Percentiles rank a stretch among this genome's conserved stretches.
phyloP scores from a whole-genome alignment of 768 basidiomycete species.

The Cubamyces lactineus region DNA sequence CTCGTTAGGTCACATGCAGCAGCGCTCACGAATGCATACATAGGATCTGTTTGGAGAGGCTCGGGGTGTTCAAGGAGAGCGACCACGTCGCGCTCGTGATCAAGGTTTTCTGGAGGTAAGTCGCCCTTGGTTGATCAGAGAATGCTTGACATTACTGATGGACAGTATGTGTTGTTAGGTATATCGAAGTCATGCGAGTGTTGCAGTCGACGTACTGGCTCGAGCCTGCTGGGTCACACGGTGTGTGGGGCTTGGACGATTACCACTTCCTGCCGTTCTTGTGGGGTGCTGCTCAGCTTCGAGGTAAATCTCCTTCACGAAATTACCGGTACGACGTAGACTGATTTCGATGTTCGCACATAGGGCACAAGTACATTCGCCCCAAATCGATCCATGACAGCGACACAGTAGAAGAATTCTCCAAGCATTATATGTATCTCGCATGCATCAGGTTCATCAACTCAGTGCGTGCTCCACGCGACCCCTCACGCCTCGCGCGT shows the following conservation, averaged over 20 bases:
- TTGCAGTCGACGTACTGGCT: slow-evolving; percentile 96
- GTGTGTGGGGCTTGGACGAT: slow-evolving; percentile 96
- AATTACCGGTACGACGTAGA: not conserved
- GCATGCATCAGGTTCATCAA: slow-evolving; percentile 96
- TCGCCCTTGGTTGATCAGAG: not conserved
- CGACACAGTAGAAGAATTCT: slow-evolving; percentile 91
- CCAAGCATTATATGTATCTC: slow-evolving; percentile 94
- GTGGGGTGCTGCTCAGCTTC: slow-evolving; percentile 81
- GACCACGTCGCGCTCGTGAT: slow-evolving; percentile 81
- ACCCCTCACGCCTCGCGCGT: not conserved
- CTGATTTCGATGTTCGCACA: not conserved
- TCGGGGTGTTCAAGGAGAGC: slow-evolving; percentile 61
- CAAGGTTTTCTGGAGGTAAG: slow-evolving; percentile 86
- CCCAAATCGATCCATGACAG: slow-evolving; percentile 92
- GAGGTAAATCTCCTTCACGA: slow-evolving; percentile 41
- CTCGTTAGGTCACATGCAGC: not conserved
- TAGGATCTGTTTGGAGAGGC: slow-evolving; percentile 80
- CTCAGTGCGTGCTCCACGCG: slow-evolving; percentile 55
- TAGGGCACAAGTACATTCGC: slow-evolving; percentile 86
- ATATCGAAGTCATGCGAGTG: slow-evolving; percentile 78
- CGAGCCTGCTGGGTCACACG: slow-evolving; percentile 98
- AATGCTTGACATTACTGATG: not conserved
- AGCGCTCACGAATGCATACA: not conserved
- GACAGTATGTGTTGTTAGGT: slow-evolving; percentile 40
- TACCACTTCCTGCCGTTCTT: slow-evolving; percentile 96